These are phyloP conservation scores for Exophiala oligosperma DNA, from an alignment of 2,329 filamentous ascomycete genomes.

Conservation along the genomic window DNA sequence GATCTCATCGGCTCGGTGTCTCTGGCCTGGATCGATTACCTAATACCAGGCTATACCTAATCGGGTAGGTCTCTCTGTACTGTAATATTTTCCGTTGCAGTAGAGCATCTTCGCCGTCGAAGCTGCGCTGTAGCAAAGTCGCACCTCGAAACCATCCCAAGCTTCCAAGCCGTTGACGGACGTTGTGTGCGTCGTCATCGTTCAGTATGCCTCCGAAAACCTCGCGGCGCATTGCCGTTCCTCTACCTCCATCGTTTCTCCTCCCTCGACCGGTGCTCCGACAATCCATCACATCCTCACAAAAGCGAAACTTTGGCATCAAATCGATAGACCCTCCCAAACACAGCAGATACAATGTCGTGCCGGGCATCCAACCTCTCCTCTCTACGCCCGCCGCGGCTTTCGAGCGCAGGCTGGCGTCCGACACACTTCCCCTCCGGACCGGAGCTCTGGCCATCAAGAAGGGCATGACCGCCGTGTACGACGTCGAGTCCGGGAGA, in stretches of 20 bases:
- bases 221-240: conserved; percentile 19
- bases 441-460: conserved; percentile 84
- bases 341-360: conserved; percentile 55
- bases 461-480: conserved; percentile 94
- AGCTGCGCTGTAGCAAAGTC: no score
- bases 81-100: no score
- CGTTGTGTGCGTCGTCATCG: no score
- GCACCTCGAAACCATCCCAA: no score
- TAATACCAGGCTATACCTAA: no score
- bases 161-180: no score
- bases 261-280: conserved; percentile 29
- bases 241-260: conserved; percentile 30
- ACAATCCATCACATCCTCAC: conserved; percentile 18
- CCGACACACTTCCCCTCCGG: conserved; percentile 62
- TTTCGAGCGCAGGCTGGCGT: conserved; percentile 52
- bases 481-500: conserved; percentile 70
- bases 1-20: no score
- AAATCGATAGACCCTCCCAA: conserved; percentile 57
- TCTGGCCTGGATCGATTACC: no score
- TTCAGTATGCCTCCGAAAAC: conserved; percentile 24
- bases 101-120: no score
- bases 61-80: no score
- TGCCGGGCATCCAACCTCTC: conserved; percentile 49
- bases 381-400: conserved; percentile 59
- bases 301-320: conserved; percentile 50